Evolutionary conservation across 2,329 filamentous ascomycete species (phyloP), one percentile per base, ranked within the genome.

Genomic region (Colletotrichum filicis): DNA sequence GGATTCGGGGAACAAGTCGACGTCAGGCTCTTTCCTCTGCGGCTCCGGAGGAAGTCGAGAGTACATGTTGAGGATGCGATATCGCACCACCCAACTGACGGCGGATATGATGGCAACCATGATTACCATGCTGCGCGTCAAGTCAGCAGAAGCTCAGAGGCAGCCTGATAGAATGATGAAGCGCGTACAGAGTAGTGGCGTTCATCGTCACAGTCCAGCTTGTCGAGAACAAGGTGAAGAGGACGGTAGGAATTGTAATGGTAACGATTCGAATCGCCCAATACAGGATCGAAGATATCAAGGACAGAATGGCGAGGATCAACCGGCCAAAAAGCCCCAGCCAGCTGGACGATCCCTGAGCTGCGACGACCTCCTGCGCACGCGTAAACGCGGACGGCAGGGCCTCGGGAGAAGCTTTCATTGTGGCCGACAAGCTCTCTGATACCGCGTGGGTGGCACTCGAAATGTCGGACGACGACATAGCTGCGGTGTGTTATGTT

Each of bases 171-270:
- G 5, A 58, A 63, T 63, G 49, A 60, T 59, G 42, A 19, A 49
- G 19, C 42, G 61, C 92, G 80, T 91, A 97, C 92, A 99, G 84
- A 22, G 97, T 99, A 24, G 96, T 98, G 77, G 97, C 96, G 81
- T 98, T 98, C 95, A 99, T 97, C 12, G 97, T 99, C 79, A 99
- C 94, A 0, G 97, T 99, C 86, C 97, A 87, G 82, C 94, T 98
- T 75, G 95, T 96, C 6, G 95, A 98, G 79, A 98, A 94, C 74
- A 98, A 87, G 6, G 92, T 94, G 81, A 97, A 99, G 22, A 98
- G 89, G 83, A 97, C 91, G 81, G 94, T 95, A 56, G 97, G 97
- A 72, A 98, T 82, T 19, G 94, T 97, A 76, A 98, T 95, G 30
- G 96, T 97, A 22, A 92, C 90, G 79, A 98, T 93, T 74, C 93